Evolutionary conservation across 2,329 filamentous ascomycete genomes (phyloP).

Genomic region (Ophiostoma triangulosporum): DNA sequence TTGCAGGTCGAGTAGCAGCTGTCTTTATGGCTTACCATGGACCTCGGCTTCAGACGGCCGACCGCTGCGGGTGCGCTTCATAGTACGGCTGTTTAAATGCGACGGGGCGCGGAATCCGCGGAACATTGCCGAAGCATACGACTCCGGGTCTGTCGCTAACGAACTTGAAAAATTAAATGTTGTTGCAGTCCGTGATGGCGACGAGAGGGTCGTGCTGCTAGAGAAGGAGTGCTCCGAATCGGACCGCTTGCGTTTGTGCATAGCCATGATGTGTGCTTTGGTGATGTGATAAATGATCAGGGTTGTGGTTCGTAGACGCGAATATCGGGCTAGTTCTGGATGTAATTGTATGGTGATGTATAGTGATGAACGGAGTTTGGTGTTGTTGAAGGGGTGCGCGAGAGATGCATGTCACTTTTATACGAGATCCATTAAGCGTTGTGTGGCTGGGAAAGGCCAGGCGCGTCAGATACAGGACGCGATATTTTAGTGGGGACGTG

Average conservation of each 20-base stretch:
- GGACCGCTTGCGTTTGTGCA: slow-evolving; percentile 51
- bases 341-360: not conserved
- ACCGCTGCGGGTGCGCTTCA: slow-evolving; percentile 47
- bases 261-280: slow-evolving; percentile 24
- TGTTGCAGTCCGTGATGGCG: slow-evolving; percentile 21
- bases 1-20: not conserved
- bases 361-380: too few species aligned
- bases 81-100: slow-evolving; percentile 31
- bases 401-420: too few species aligned
- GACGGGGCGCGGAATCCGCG: slow-evolving; percentile 27
- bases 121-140: slow-evolving; percentile 19
- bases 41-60: slow-evolving; percentile 42
- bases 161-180: slow-evolving; percentile 20
- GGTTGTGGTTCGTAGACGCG: too few species aligned
- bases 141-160: slow-evolving; percentile 17
- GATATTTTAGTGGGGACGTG: not conserved
- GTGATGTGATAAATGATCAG: not conserved
- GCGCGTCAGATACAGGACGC: not conserved
- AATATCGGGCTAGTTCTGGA: not conserved
- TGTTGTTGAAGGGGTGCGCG: too few species aligned
- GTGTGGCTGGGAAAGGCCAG: not conserved
- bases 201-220: slow-evolving; percentile 29
- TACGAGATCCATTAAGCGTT: not conserved
- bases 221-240: slow-evolving; percentile 40
- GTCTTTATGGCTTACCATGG: slow-evolving; percentile 31